Evolutionary conservation across 2,329 filamentous ascomycete species (phyloP), one percentile per base, ranked within the genome.

Genomic region (Aspergillus novofumigatus): DNA sequence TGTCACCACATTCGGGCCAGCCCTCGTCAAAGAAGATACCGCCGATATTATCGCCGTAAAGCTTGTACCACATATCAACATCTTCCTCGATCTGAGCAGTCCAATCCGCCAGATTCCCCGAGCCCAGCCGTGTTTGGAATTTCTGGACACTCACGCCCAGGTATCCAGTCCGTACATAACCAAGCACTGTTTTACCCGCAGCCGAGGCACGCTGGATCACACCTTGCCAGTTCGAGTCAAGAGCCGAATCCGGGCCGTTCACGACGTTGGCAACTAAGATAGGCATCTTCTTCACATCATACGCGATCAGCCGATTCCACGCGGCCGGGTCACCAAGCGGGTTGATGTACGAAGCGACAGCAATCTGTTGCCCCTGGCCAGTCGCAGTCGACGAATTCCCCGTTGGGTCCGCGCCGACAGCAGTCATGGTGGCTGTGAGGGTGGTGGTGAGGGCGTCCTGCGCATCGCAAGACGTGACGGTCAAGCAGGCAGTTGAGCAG

Each of bases 21-120:
- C 66, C 69, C 44, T 71, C 66, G 53, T 73, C 66, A 51, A 72
- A 73, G 51, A 73, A 71, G 58, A 73, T 72, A 20, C 68, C 69
- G 21, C 67, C 69, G 17, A 72, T 61, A 11, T 29, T 64, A 51
- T 35, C 25, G 25, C 59, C 54, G 49, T 70, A 70, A 2, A 69
- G 62, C 32, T 7, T 44, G 42, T n/a, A 64, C 57, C 60, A 63
- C 57, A 52, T 60, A 52, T 62, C 59, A n/a, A 60, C 23, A 51
- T 63, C 62, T 54, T 61, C 41, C 38, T 64, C 54, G 20, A 64
- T 62, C 28, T 64, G 55, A 10, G 60, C 54, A 2, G 59, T 50
- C 62, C 57, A 64, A 47, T 64, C 62, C 1, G 59, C 59, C 14
- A 62, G 48, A 20, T 56, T 14, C 1, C 53, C 29, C 2, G 56